These are phyloP conservation scores for Picocystis salinarum DNA, from an alignment of 139 green algal genomes.

Conservation along the genomic window DNA sequence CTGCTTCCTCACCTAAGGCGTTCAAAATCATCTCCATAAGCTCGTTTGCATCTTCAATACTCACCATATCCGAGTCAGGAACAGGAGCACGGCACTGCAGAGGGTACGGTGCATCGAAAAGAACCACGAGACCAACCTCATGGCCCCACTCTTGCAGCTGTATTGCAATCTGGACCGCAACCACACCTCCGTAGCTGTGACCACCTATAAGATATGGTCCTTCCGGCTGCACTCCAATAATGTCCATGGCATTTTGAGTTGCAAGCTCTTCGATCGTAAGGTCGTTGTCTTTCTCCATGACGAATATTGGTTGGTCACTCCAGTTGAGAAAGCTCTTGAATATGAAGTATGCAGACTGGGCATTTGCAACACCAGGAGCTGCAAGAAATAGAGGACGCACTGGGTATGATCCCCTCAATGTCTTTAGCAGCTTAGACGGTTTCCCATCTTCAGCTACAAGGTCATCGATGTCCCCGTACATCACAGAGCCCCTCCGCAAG, in stretches of 20 bases:
- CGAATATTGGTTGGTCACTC: conserved; percentile 54
- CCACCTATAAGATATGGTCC: conserved; percentile 68
- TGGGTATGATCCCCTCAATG: conserved; percentile 21
- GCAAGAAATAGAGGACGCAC: conserved; percentile 58
- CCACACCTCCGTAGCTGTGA: conserved; percentile 62
- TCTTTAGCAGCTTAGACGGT: conserved; percentile 49
- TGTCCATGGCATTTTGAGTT: conserved; percentile 43
- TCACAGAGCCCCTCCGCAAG: no score
- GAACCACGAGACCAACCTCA: conserved; percentile 51
- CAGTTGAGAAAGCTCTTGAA: conserved; percentile 17
- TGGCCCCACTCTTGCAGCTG: conserved; percentile 57
- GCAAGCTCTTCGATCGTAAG: conserved; percentile 39
- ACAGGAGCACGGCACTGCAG: conserved; percentile 37
- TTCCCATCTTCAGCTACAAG: neutral
- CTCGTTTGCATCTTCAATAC: conserved; percentile 57
- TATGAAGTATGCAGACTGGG: conserved; percentile 57
- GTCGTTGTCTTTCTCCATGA: conserved; percentile 82
- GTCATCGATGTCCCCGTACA: no score
- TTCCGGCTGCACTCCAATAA: conserved; percentile 48
- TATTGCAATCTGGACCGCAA: conserved; percentile 60
- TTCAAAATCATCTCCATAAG: conserved; percentile 84
- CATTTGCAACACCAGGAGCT: conserved; percentile 70
- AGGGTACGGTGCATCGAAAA: conserved; percentile 27
- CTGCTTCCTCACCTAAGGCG: conserved; percentile 50
- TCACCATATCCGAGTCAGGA: conserved; percentile 26